Evolutionary conservation across 768 basidiomycete species (phyloP).

Genomic region (Nidularia pulvinata): DNA sequence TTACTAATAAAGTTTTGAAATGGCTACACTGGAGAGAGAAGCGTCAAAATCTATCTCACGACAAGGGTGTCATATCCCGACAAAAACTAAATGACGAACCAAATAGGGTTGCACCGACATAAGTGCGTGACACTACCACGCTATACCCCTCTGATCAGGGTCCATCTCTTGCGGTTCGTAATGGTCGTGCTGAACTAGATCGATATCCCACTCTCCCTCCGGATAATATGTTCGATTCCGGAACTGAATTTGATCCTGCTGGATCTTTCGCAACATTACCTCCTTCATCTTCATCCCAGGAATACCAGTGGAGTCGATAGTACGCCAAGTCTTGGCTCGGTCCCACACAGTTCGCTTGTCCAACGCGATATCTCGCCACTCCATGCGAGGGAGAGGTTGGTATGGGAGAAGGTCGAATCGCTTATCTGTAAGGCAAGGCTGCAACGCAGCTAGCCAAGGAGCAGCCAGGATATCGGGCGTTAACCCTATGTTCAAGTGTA

Average conservation of each 20-base stretch:
- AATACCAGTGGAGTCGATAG: neutral
- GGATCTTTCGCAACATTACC: neutral
- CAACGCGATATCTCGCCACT: slow-evolving; percentile 16
- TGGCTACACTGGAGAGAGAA: neutral
- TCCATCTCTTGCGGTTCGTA: slow-evolving; percentile 12
- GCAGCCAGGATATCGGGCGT: slow-evolving; percentile 5
- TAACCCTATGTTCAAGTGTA: slow-evolving; percentile 7
- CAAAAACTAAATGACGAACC: neutral
- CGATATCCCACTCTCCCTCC: slow-evolving; percentile 19
- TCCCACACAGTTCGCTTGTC: slow-evolving; percentile 13
- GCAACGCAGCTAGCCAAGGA: slow-evolving; percentile 10
- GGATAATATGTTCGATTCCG: neutral
- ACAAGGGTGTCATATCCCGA: neutral
- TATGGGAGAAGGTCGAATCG: slow-evolving; percentile 18
- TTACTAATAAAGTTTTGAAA: neutral
- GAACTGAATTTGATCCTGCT: neutral
- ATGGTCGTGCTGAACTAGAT: slow-evolving; percentile 18
- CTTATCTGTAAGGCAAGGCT: slow-evolving; percentile 10
- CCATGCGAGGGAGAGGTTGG: slow-evolving; percentile 13
- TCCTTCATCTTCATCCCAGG: neutral
- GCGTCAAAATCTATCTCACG: neutral
- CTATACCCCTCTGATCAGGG: slow-evolving; percentile 7
- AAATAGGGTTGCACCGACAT: too few species aligned
- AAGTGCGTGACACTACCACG: too few species aligned
- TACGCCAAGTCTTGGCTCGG: slow-evolving; percentile 11